Conservation (phyloP, 257 asterid species). For the Solanum ossicruentum region DNA sequence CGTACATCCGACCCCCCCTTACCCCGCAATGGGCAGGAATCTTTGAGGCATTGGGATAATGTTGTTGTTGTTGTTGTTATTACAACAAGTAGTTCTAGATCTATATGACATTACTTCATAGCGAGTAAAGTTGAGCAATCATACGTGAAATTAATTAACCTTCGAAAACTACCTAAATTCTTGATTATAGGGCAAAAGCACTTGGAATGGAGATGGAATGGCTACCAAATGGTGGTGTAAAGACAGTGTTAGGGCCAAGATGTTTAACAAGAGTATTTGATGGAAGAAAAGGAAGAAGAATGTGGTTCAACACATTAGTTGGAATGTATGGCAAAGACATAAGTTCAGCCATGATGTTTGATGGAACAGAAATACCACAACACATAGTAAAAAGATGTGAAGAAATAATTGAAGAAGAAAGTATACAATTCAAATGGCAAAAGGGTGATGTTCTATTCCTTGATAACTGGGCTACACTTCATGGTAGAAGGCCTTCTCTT, state of each 20-base stretch:
- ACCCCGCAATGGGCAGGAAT: too few relatives aligned
- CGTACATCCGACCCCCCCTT: too few relatives aligned
- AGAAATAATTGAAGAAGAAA: constrained; percentile 79
- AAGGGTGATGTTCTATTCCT: constrained; percentile 67
- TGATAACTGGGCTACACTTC: constrained; percentile 61
- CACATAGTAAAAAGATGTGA: constrained; percentile 54
- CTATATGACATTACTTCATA: not conserved
- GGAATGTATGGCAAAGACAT: constrained; percentile 83
- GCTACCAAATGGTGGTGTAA: constrained; percentile 56
- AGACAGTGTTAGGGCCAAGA: constrained; percentile 52
- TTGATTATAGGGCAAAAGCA: constrained; percentile 37
- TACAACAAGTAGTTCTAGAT: not conserved
- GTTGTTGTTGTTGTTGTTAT: not conserved
- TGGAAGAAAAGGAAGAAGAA: constrained; percentile 60
- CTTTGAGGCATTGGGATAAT: too few relatives aligned
- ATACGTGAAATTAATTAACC: not conserved
- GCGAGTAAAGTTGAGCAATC: not conserved
- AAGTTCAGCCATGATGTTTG: constrained; percentile 72
- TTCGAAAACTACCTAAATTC: not conserved
- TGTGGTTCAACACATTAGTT: constrained; percentile 83
- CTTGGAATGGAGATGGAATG: constrained; percentile 78
- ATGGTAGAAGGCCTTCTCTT: constrained; percentile 72
- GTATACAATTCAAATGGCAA: constrained; percentile 86
- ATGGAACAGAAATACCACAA: constrained; percentile 51
- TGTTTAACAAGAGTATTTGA: constrained; percentile 53